Base-by-base conservation (phyloP, 2,329 filamentous ascomycete species). In the Sordariomycetes sp. region DNA sequence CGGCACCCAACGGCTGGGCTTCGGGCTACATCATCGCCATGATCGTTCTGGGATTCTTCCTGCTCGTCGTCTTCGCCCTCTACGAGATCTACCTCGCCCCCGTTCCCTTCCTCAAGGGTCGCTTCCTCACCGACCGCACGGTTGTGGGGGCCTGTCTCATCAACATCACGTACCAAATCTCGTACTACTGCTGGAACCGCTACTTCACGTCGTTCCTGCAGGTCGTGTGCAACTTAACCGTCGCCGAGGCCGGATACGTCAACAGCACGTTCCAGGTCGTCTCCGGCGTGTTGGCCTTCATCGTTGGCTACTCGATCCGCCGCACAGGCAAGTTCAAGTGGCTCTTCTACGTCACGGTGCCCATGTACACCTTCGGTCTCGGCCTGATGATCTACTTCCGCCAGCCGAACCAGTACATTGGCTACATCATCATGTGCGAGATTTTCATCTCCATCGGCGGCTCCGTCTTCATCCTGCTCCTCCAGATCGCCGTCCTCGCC, bases 401-500 rank as follows among this genome's bases (percentile, higher is more conserved):
- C 16, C 42, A 39, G 18, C 54, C 54, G 4, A 59, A 64, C 32
- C 56, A 54, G 29, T 58, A 63, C 17, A 54, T 67, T 15, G 50
- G 63, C 10, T 66, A 68, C 46, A 60, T 73, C 21, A 51, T 75
- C 39, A 66, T 66, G 46, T 69, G 67, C 15, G 68, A 75, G 49
- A 58, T 75, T 29, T 62, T 73, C 32, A 63, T 75, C 39, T 68
- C 70, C 6, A 56, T 69, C 11, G 69, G 57, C 10, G 70, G 63
- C 19, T 68, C 65, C 38, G 69, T 73, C 51, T 71, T 72, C 44
- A 71, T 70, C 10, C 43, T 72, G 14, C 61, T 64, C 36, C 58
- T 71, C 41, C 67, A 79, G 39, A 68, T 80, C 42, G 70, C 72
- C 5, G 66, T 78, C 26, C 70, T 79, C 51, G 61, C 69, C 0